A percentile compares a stretch with the other conserved stretches of the same genome.
phyloP scores from a whole-genome alignment of 352 stramenopile genomes.

The Globisporangium solare region DNA sequence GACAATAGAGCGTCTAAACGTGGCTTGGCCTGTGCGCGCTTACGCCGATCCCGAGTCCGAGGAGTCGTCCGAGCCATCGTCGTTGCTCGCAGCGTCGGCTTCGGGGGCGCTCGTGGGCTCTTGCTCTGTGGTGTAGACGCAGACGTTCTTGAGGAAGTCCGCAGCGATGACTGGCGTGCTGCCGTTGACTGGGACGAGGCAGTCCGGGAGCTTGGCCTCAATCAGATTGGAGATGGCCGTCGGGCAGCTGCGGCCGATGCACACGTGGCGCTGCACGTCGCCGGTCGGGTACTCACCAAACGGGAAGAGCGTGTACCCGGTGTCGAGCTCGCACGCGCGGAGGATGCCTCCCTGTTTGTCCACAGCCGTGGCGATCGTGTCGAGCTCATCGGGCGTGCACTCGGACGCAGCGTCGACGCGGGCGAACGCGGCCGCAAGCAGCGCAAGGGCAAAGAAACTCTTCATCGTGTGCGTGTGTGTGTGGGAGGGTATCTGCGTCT shows the following conservation, averaged over 20 bases:
- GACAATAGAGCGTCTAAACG: no score
- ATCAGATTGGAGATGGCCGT: constrained; percentile 17
- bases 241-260: constrained; percentile 27
- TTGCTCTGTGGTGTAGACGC: constrained; percentile 5
- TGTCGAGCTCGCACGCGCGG: constrained; percentile 22
- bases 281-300: constrained; percentile 19
- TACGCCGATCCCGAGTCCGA: background rate
- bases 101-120: constrained; percentile 1
- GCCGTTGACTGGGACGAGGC: constrained; percentile 15
- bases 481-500: background rate
- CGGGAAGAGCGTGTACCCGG: constrained; percentile 26
- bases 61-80: background rate
- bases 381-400: constrained; percentile 15
- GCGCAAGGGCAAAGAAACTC: background rate
- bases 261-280: constrained; percentile 22
- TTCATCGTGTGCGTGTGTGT: background rate
- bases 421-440: constrained; percentile 3
- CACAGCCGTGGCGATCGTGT: constrained; percentile 8
- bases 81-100: background rate
- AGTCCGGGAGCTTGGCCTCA: constrained; percentile 18
- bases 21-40: no score
- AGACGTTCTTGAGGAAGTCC: constrained; percentile 23
- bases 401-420: background rate
- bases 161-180: constrained; percentile 13
- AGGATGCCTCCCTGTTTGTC: constrained; percentile 15